Evolutionary conservation across 1,139 yeast genomes (phyloP), one percentile per base, ranked within the genome.

Genomic region (Maudiozyma humilis): DNA sequence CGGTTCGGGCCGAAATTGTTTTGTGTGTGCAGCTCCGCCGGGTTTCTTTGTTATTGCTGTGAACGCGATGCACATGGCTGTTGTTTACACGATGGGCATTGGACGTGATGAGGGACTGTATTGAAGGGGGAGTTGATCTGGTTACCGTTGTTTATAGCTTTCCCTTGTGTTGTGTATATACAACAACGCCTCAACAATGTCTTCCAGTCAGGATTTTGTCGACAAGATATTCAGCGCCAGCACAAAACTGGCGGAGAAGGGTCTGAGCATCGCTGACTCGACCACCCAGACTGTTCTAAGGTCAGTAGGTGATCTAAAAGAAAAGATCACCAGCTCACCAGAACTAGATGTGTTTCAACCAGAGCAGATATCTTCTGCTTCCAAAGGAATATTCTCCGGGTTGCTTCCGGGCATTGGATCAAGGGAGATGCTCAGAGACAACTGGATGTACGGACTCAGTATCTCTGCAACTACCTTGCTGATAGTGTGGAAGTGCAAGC

Each of bases 181-280:
- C 27, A 23, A 10, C 27, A 23, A 23, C 27, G 10, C 10, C 27
- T 23, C 6, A 6, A 23, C 13, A 20, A 35, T 37, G 40, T 37
- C 40, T 5, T 37, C 40, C n/a, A 45, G 45, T 34, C 50, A 45
- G 38, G 55, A 52, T 42, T 37, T 52, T 32, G 47, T 52, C n/a
- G 55, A 52, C 33, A 46, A 42, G 38, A 39, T 48, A 7, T 52
- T 52, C 37, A 44, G 46, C 36, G 33, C 38, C 5, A 51, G 54
- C 3, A 39, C 44, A 30, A 41, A 42, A 12, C 36, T 48, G 38
- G 48, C 49, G 3, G 39, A 44, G 29, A 41, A 40, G 34, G 46
- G 42, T 13, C 23, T 39, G 18, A 20, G 46, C 3, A 41, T 43
- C 4, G 32, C 27, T 8, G 42, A 32, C 35, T 30, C 41, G 3